Base-by-base conservation (phyloP, 805 yeast species). In the Ogataea sp. region DNA sequence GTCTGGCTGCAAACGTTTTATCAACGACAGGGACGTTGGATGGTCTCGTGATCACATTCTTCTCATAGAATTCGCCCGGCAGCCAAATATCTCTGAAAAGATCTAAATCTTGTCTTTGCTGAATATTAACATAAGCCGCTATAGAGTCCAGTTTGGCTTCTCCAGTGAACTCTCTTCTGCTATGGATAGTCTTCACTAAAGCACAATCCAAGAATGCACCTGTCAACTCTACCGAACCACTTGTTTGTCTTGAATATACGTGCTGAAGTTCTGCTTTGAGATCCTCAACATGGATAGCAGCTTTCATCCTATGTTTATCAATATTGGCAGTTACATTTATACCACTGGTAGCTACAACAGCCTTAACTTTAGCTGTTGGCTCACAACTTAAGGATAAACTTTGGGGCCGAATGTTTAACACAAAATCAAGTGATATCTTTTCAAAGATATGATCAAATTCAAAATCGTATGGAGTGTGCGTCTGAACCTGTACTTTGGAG, bases 291-390 rank as follows among this genome's bases (percentile, higher is more conserved):
- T 70, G 66, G 2, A 78, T 55, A 4, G 73, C 56, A 2, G 72
- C 65, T 4, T 67, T 46, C 11, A 58, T 49, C 36, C 63, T 61
- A n/a, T 55, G 51, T 8, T 64, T 65, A 34, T 74, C 71, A 1
- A 85, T 66, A 32, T 73, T 72, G 8, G 82, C 46, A 37, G 75
- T 74, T 27, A 86, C 47, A 18, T 69, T 73, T n/a, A 86, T 72
- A 0, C 82, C 80, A 17, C 78, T 82, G 18, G 81, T 71, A 7
- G 87, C 83, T 14, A 87, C 80, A 27, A 83, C 75, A 0, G 97
- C 94, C 29, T 87, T 88, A 2, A 93, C 93, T 53, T 85, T 87
- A 0, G 97, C 97, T 15, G 80, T 80, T 1, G 98, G 98, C 44
- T 85, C 90, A 68, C 98, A 93, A 48, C 95, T 83, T 39, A 93